Conservation (phyloP, 2,329 filamentous ascomycete species). For the Botrytis fragariae region DNA sequence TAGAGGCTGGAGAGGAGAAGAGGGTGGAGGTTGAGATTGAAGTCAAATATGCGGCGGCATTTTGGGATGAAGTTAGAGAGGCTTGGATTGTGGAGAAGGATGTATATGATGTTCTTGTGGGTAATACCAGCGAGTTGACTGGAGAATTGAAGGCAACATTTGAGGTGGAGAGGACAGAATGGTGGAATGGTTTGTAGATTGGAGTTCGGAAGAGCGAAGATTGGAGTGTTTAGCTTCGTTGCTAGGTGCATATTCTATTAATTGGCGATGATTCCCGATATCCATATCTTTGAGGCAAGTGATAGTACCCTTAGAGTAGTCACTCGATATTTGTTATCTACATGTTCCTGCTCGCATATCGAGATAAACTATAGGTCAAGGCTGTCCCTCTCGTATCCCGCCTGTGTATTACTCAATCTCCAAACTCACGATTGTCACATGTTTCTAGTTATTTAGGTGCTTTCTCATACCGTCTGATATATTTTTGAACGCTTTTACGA, state of each 20-base stretch:
- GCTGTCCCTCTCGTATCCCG: neutral
- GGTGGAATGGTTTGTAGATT: conserved; percentile 63
- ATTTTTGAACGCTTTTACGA: no score
- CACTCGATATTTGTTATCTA: neutral
- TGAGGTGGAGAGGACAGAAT: conserved; percentile 58
- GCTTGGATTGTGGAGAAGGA: conserved; percentile 43
- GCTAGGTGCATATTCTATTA: no score
- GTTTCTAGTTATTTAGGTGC: neutral
- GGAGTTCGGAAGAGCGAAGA: neutral
- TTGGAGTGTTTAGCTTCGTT: neutral
- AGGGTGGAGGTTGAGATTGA: conserved; percentile 54
- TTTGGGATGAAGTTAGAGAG: conserved; percentile 44
- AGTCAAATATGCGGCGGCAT: conserved; percentile 40
- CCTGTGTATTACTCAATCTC: neutral
- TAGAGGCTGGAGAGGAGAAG: conserved; percentile 59
- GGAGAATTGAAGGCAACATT: conserved; percentile 53
- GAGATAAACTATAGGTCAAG: rapidly evolving
- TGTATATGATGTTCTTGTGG: conserved; percentile 42
- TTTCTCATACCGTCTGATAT: no score
- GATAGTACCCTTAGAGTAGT: neutral
- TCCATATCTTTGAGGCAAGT: neutral
- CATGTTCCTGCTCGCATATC: neutral
- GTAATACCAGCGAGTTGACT: conserved; percentile 44
- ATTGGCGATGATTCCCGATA: no score
- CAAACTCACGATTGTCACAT: neutral